These are phyloP conservation scores for Pyrenochaeta sp. DNA, from an alignment of 2,329 filamentous ascomycete species.

Conservation along the genomic window DNA sequence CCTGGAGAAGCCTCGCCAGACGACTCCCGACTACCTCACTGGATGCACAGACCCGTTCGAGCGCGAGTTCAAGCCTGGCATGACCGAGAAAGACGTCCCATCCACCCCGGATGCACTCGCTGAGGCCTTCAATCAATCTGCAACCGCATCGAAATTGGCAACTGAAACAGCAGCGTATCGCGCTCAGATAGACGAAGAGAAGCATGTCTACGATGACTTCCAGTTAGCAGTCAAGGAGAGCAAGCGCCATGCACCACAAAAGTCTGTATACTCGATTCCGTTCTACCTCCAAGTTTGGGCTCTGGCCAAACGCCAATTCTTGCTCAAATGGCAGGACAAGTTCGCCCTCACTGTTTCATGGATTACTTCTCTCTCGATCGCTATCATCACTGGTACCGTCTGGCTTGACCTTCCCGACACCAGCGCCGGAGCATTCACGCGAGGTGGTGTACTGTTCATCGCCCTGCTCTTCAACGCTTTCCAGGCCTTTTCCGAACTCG, in stretches of 20 bases:
- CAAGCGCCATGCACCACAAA: constrained; percentile 76
- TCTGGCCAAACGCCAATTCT: constrained; percentile 82
- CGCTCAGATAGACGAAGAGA: constrained; percentile 68
- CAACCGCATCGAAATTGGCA: constrained; percentile 64
- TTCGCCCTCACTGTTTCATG: constrained; percentile 79
- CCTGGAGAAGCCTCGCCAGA: constrained; percentile 76
- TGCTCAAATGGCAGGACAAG: constrained; percentile 86
- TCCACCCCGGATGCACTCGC: constrained; percentile 72
- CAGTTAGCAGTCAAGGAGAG: constrained; percentile 76
- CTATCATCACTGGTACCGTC: constrained; percentile 80
- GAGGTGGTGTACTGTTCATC: constrained; percentile 83
- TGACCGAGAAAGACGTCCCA: constrained; percentile 72
- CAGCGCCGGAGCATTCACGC: constrained; percentile 76
- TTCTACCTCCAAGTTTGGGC: constrained; percentile 86
- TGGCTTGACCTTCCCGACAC: constrained; percentile 74
- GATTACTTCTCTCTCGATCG: constrained; percentile 75
- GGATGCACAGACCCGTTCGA: constrained; percentile 87
- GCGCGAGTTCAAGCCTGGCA: constrained; percentile 75
- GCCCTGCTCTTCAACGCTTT: constrained; percentile 87
- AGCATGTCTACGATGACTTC: constrained; percentile 78
- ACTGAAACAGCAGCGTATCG: constrained; percentile 76
- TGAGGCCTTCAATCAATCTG: constrained; percentile 74
- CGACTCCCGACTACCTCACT: constrained; percentile 82
- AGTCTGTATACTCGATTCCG: constrained; percentile 82
- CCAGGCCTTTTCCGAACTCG: constrained; percentile 81